A percentile compares a stretch with the other conserved stretches of the same genome.
These are phyloP conservation scores for Phalaenopsis equestris DNA, from an alignment of 106 monocot genomes.

Conservation along the genomic window DNA sequence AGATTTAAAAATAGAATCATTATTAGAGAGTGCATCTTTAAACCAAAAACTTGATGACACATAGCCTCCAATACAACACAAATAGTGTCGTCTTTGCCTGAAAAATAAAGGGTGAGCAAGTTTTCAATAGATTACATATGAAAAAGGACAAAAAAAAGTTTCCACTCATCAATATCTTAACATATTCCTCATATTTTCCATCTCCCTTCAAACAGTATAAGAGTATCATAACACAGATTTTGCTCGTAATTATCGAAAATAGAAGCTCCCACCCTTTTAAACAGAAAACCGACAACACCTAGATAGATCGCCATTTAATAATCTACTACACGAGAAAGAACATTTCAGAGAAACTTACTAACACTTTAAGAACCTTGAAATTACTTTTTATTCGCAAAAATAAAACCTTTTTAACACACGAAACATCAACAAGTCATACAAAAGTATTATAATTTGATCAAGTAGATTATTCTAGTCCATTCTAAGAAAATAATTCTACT, in stretches of 20 bases:
- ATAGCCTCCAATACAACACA: constrained; percentile 1
- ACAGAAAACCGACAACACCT: background rate
- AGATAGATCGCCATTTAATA: no score
- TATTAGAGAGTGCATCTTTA: background rate
- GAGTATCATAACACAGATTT: background rate
- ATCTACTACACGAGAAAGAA: background rate
- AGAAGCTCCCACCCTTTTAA: background rate
- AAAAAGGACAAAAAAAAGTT: background rate
- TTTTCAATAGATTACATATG: background rate
- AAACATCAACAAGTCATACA: background rate
- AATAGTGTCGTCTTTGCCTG: background rate
- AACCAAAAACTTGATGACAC: background rate
- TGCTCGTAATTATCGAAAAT: background rate
- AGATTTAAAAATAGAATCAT: background rate
- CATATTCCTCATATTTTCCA: background rate
- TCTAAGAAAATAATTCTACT: background rate
- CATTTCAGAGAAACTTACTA: background rate
- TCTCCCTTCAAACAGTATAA: background rate
- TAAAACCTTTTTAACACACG: background rate
- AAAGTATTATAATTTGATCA: background rate
- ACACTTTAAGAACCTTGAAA: background rate
- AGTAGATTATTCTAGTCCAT: background rate
- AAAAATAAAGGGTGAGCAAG: background rate
- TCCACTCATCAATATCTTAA: background rate
- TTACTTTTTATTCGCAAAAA: background rate